phyloP scores from a whole-genome alignment of 331 rosid species.

The Dryas integrifolia region DNA sequence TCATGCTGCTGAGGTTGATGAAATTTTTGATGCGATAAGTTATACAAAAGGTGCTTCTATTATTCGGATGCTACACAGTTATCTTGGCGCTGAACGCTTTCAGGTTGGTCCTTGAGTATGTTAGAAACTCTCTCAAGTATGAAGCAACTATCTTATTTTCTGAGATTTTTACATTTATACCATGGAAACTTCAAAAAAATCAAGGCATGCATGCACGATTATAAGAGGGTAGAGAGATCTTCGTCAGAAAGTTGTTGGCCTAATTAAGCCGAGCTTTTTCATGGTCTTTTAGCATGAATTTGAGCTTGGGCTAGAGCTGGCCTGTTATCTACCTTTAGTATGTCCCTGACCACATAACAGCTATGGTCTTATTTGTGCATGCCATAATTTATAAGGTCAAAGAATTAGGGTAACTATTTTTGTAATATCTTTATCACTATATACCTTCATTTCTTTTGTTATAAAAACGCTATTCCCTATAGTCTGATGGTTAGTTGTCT shows the following conservation, averaged over 20 bases:
- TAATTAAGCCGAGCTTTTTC: background rate
- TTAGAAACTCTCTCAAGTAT: background rate
- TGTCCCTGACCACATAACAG: too few relatives aligned
- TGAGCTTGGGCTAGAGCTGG: too few relatives aligned
- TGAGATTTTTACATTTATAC: background rate
- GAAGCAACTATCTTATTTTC: background rate
- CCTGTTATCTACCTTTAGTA: background rate
- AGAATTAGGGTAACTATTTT: background rate
- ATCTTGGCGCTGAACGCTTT: slow-evolving; percentile 84
- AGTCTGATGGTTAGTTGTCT: too few relatives aligned
- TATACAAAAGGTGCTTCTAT: slow-evolving; percentile 91
- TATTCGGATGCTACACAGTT: slow-evolving; percentile 87
- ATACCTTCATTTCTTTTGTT: too few relatives aligned
- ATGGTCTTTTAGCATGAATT: background rate
- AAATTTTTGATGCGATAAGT: slow-evolving; percentile 91
- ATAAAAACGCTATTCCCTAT: too few relatives aligned
- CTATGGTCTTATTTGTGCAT: background rate
- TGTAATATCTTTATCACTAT: too few relatives aligned
- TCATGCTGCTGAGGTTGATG: slow-evolving; percentile 84
- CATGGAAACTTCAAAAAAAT: background rate
- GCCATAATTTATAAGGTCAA: background rate
- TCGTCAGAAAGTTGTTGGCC: background rate
- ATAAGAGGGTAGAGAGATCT: background rate
- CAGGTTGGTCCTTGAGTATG: slow-evolving; percentile 54
- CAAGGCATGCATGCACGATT: background rate